phyloP scores from a whole-genome alignment of 2,329 filamentous ascomycete species.

The Atkinsonella hypoxylon region DNA sequence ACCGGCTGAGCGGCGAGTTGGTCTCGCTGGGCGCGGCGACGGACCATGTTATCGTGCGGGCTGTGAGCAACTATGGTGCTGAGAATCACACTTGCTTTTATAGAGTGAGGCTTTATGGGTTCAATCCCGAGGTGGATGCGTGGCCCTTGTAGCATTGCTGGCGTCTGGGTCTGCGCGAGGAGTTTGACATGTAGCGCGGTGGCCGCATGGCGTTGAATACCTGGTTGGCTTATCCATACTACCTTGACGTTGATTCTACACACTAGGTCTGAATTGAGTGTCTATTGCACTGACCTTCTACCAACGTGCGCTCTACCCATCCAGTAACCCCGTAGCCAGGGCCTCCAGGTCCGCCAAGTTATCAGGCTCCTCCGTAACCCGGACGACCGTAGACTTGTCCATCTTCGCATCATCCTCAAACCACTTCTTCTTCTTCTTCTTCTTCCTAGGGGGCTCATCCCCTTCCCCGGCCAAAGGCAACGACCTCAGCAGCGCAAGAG shows the following conservation, averaged over 20 bases:
- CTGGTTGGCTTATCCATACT: no score
- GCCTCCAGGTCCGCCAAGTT: conserved; percentile 71
- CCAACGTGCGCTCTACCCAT: conserved; percentile 28
- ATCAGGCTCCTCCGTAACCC: conserved; percentile 57
- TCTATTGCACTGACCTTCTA: no score
- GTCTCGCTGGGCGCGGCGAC: conserved; percentile 34
- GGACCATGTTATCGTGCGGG: conserved; percentile 40
- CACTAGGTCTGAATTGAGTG: no score
- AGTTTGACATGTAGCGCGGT: no score
- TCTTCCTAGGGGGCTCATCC: conserved; percentile 34
- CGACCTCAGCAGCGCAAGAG: conserved; percentile 45
- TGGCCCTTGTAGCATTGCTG: neutral
- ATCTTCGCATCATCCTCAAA: conserved; percentile 51
- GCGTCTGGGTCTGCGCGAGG: no score
- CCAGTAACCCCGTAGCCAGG: conserved; percentile 60
- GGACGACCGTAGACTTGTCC: conserved; percentile 41
- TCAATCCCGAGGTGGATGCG: conserved; percentile 15
- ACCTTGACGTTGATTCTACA: no score
- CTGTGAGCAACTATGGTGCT: conserved; percentile 46
- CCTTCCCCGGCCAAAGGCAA: conserved; percentile 33
- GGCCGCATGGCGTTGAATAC: no score
- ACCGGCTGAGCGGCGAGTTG: conserved; percentile 40
- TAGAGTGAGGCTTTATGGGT: conserved; percentile 45
- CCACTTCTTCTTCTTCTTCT: conserved; percentile 70
- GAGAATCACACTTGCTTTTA: conserved; percentile 54